Evolutionary conservation across 129 eudicot species (phyloP), one percentile per base, ranked within the genome.

Genomic region (Artemisia tridentata): DNA sequence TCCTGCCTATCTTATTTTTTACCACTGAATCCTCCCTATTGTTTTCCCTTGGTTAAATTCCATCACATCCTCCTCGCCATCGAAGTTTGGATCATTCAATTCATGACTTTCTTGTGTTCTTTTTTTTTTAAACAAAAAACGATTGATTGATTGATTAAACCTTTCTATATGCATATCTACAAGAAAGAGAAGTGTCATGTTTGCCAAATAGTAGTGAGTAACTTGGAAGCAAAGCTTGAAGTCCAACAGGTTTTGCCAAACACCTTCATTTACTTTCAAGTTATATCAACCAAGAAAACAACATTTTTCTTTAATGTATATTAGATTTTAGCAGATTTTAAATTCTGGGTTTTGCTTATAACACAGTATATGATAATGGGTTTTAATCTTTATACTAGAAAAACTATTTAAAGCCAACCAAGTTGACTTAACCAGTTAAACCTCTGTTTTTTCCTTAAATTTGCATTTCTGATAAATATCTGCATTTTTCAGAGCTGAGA

Each of bases 221-320:
- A 69, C 82, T 83, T 83, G 77, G 49, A 88, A 88, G 88, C 88
- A 61, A 88, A 78, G 85, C 45, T 60, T 77, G 61, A 47, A 50
- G 43, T 43, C 53, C 65, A 67, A 70, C 75, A 63, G 18, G 52
- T 58, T 62, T 52, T 63, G 49, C 47, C 75, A 25, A 38, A 75
- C 64, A n/a, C 9, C 58, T 14, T 63, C 49, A 68, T 54, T 45
- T 41, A 25, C 71, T 46, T 18, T 34, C 17, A 16, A 29, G 66
- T 62, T 69, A 38, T 77, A 45, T 63, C 14, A 68, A 69, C 49
- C n/a, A 27, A 68, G 2, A 69, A 70, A 66, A 78, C 15, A 18
- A 9, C 81, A 54, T 71, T 18, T 71, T 71, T 71, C n/a, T 18
- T 71, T 43, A 15, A 63, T 43, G 12, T 25, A 55, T 45, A 71